Percentiles rank a stretch among this genome's conserved stretches.
Conservation (phyloP, 2,329 filamentous ascomycete species). For the Trichoderma simmonsii region DNA sequence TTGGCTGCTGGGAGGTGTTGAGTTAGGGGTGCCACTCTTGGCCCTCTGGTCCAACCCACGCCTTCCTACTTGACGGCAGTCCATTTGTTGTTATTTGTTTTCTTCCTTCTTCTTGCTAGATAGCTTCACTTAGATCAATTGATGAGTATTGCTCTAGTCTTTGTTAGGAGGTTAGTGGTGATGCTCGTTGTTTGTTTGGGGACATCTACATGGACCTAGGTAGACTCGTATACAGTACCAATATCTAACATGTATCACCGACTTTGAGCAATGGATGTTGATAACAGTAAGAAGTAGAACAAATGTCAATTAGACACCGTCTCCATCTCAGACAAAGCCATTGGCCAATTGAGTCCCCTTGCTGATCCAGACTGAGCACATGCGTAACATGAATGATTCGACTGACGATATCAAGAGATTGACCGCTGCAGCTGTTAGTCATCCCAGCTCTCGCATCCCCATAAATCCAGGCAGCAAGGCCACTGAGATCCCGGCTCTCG, state of each 20-base stretch:
- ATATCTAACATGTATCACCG: not conserved
- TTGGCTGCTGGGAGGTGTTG: too few relatives aligned
- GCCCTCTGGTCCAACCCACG: too few relatives aligned
- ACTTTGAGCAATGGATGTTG: not conserved
- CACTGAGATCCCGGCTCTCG: not conserved
- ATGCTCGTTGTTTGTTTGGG: not conserved
- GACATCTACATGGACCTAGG: not conserved
- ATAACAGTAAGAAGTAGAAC: not conserved
- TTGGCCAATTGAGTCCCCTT: not conserved
- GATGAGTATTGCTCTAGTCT: too few relatives aligned
- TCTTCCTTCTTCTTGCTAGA: too few relatives aligned
- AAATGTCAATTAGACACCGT: not conserved
- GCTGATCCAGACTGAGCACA: not conserved
- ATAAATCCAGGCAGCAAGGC: conserved; percentile 14
- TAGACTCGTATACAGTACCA: not conserved
- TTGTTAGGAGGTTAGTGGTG: not conserved
- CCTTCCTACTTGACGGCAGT: too few relatives aligned
- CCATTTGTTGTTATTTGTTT: too few relatives aligned
- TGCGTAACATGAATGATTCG: not conserved
- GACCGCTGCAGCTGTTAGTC: not conserved
- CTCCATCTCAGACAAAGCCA: not conserved
- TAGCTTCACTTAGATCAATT: too few relatives aligned
- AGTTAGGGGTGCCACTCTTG: too few relatives aligned
- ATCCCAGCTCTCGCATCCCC: not conserved
- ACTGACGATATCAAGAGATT: not conserved